Base-by-base conservation (phyloP, 768 basidiomycete genomes). In the Termitomyces sp. region DNA sequence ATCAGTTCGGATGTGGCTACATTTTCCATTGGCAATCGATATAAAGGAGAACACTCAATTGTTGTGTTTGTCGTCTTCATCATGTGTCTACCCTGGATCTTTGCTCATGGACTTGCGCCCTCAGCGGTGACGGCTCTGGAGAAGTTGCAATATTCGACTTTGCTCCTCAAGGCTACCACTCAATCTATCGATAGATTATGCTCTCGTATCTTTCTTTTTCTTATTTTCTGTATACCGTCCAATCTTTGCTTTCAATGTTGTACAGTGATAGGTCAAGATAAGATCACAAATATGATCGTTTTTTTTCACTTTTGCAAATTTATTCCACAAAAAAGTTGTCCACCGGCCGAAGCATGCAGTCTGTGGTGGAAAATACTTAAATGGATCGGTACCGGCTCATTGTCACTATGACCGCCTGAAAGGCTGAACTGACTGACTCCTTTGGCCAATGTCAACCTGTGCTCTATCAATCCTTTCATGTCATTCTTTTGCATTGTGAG, bases 11-110 rank as follows among this genome's bases (percentile, higher is more conserved):
- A 90, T 65, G 75, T 89, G 31, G 83, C 77, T 0, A 72, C 79
- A 60, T 89, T 90, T 68, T 77, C 81, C 1, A 61, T 88, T 14
- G 89, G 89, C 5, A 82, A 89, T 65, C 70, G 73, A 8, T 80
- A 71, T 57, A 71, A 73, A 34, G 79, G 79, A 3, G 85, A 89
- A 65, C 73, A 82, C 60, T 76, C 81, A 6, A 74, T 91, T 1
- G 73, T 91, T 58, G 79, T 88, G 88, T 91, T 70, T 65, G 79
- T 79, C 64, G 20, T 50, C 45, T 49, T 57, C 36, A 14, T 32
- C 31, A 49, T 42, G 7, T 50, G 55, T 43, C 43, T 32, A 47
- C 17, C 20, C 25, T 40, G 42, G 47, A 20, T 47, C 9, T 42
- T 25, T 62, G 43, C 14, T 51, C 15, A 56, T 34, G 34, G 40